Evolutionary conservation across 1,284 basidiomycete genomes (phyloP), one percentile per base, ranked within the genome.

Genomic region (Flammula alnicola): DNA sequence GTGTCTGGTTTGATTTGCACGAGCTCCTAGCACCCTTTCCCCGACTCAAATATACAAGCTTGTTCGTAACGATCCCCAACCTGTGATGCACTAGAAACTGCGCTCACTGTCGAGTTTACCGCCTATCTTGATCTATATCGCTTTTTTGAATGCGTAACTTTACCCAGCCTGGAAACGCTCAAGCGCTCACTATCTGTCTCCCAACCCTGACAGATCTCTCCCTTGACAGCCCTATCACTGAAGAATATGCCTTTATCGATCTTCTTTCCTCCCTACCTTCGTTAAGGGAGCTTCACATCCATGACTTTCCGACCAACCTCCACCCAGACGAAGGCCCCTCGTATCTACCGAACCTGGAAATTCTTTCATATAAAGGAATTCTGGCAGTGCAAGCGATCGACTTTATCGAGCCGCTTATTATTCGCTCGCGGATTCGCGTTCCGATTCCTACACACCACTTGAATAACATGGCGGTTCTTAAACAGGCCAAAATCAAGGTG

Each of bases 381-480:
- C 32, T 59, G 12, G 30, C 44, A 3, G 54, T 52, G 2, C 37
- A 48, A 17, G 49, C 41, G 2, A 54, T 59, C 12, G 44, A 48
- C 20, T 59, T 59, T 32, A 32, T 59, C 19, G 54, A 59, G 25
- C 49, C 49, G 4, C 45, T 59, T 11, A 47, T 59, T 5, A 27
- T 56, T 17, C 51, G 57, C 8, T 54, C 57, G n/a, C 49, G 52
- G 2, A 49, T 56, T 38, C 36, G 56, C 17, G 37, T 14, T n/a
- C 26, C 36, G 9, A 32, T 37, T 12, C 12, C 16, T 38, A 20
- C 12, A 16, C 27, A 22, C 3, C 46, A 29, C 5, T 26, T 12
- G 3, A 23, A 36, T 3, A 25, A 27, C 10, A 46, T 49, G 5
- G 50, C 56, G 3, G 33, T 51, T 12, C 22, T 57, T 29, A 27